Evolutionary conservation across 495 filamentous ascomycete species (phyloP).

Genomic region (Penicillium coprophilum): DNA sequence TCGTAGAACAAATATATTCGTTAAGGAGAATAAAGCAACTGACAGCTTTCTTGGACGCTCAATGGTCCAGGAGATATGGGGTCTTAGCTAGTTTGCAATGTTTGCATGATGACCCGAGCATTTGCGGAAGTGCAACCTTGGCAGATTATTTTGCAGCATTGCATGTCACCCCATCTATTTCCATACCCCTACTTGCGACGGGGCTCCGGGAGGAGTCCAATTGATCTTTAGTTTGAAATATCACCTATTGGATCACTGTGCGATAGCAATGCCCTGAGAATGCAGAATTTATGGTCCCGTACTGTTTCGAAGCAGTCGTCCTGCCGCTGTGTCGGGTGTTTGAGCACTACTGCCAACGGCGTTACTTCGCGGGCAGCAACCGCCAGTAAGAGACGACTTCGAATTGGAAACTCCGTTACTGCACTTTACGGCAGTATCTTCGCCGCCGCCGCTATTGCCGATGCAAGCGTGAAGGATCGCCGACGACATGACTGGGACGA

Average conservation of each 20-base stretch:
- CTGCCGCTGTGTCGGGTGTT: slow-evolving; percentile 65
- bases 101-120: slow-evolving; percentile 33
- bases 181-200: slow-evolving; percentile 17
- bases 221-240: neutral
- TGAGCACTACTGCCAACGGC: slow-evolving; percentile 52
- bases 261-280: slow-evolving; percentile 46
- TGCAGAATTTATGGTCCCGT: slow-evolving; percentile 73
- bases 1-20: slow-evolving; percentile 7
- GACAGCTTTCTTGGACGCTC: slow-evolving; percentile 1
- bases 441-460: slow-evolving; percentile 66
- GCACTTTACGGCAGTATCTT: slow-evolving; percentile 71
- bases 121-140: slow-evolving; percentile 20
- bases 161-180: slow-evolving; percentile 13
- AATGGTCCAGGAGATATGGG: slow-evolving; percentile 20
- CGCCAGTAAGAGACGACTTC: slow-evolving; percentile 51
- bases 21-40: slow-evolving; percentile 9
- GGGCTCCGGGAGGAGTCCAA: slow-evolving; percentile 27
- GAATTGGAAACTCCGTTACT: slow-evolving; percentile 63
- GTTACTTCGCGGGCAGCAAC: slow-evolving; percentile 54
- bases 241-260: neutral
- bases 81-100: slow-evolving; percentile 37
- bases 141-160: slow-evolving; percentile 18
- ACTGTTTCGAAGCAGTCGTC: slow-evolving; percentile 58
- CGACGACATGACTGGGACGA: slow-evolving; percentile 64
- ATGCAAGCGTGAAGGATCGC: slow-evolving; percentile 61